Base-by-base conservation (phyloP, 805 yeast species). In the Saccharomycopsis schoenii region DNA sequence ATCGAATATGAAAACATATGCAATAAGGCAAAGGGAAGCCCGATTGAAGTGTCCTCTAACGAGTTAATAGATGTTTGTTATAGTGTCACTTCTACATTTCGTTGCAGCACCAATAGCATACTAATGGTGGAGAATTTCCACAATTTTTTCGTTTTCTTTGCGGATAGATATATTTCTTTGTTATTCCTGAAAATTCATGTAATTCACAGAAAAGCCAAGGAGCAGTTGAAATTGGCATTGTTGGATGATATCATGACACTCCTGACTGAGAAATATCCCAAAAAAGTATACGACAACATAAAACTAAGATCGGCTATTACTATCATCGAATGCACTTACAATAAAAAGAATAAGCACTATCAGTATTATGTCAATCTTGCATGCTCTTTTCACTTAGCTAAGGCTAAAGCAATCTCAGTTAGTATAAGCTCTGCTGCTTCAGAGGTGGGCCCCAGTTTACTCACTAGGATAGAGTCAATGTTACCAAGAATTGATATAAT, bases 401-500 rank as follows among this genome's bases (percentile, higher is more conserved):
- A 56, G 24, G 15, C 40, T 12, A 24, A 29, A 4, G 36, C 40
- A 17, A 40, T 15, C 17, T 56, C 36, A 15, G 21, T 56, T 24
- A 56, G n/a, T 17, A 14, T 24, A 15, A 15, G 24, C 52, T 24
- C 19, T 15, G 19, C 17, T 17, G 43, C 54, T 17, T 29, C 43
- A 34, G 52, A 15, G 1, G 36, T 5, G 4, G 19, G 58, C 24
- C 60, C 14, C 5, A 29, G 19, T 9, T 42, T 59, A n/a, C 21
- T 62, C 15, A 36, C 15, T 19, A 42, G 40, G 37, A 58, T 62
- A 34, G 65, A 60, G 19, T 12, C 29, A 19, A 54, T 55, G 15
- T 29, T 62, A 21, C 62, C 65, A 10, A 39, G 47, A 15, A 14
- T 19, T 14, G 57, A 60, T 19, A 51, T 58, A 6, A 25, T 62